Conservation (phyloP, 179 eudicot species). For the Heliamphora pulchella region DNA sequence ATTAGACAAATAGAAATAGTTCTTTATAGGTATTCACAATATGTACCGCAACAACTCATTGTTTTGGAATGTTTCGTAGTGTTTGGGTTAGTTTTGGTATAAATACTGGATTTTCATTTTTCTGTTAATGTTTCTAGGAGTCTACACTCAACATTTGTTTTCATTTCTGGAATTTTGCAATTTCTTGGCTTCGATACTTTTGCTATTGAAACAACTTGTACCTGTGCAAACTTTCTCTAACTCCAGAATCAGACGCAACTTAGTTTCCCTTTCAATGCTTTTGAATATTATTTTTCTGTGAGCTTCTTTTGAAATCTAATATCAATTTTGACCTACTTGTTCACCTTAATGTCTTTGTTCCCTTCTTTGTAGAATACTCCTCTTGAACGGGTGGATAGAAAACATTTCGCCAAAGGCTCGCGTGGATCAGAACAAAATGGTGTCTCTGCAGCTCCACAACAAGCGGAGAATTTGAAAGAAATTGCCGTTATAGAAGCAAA, state of each 20-base stretch:
- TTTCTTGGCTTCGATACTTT: neutral
- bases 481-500: slow-evolving; percentile 76
- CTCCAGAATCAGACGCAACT: neutral
- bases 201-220: neutral
- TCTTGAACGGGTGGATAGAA: slow-evolving; percentile 74
- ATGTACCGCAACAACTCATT: too few relatives aligned
- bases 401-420: slow-evolving; percentile 70
- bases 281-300: neutral
- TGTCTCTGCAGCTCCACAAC: slow-evolving; percentile 31
- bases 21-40: too few relatives aligned
- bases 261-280: neutral
- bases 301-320: neutral
- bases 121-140: neutral
- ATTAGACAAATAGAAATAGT: too few relatives aligned
- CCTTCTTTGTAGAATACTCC: slow-evolving; percentile 58
- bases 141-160: neutral
- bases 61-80: too few relatives aligned
- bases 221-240: neutral
- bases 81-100: neutral
- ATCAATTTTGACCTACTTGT: neutral
- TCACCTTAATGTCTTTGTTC: slow-evolving; percentile 1
- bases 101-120: neutral
- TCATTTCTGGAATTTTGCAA: neutral
- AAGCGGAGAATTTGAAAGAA: slow-evolving; percentile 52
- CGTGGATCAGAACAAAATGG: slow-evolving; percentile 53